A percentile compares a stretch with the other conserved stretches of the same genome.
Conservation (phyloP, 441 rosid species). For the Melastoma candidum region DNA sequence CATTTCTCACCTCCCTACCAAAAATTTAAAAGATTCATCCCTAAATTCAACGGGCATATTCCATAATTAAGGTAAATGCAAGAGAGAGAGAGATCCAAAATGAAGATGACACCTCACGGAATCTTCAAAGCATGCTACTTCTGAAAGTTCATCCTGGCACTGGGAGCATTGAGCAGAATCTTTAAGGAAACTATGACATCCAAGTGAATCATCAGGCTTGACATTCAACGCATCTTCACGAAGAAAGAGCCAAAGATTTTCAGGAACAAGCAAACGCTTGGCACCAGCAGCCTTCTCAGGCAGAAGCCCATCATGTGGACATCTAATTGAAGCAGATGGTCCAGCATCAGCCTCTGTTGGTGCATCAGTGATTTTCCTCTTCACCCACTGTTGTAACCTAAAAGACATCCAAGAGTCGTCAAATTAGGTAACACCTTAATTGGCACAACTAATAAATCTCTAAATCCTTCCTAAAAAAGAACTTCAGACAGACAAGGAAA, state of each 20-base stretch:
- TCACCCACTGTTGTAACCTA: slow-evolving; percentile 98
- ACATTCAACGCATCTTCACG: slow-evolving; percentile 64
- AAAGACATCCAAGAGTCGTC: slow-evolving; percentile 5
- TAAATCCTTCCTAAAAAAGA: too few species aligned
- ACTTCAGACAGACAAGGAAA: too few species aligned
- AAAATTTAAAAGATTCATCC: slow-evolving; percentile 26
- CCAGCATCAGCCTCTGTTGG: slow-evolving; percentile 96
- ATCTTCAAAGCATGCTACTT: slow-evolving; percentile 89
- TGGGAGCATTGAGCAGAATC: slow-evolving; percentile 57
- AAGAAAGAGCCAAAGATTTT: slow-evolving; percentile 80
- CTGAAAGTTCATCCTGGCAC: slow-evolving; percentile 76
- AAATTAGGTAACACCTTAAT: neutral
- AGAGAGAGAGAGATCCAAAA: neutral
- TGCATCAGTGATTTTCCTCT: slow-evolving; percentile 85
- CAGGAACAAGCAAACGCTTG: slow-evolving; percentile 75
- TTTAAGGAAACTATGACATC: slow-evolving; percentile 46
- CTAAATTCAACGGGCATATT: slow-evolving; percentile 11
- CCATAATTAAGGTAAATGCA: neutral
- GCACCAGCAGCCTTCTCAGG: slow-evolving; percentile 97
- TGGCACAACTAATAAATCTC: too few species aligned
- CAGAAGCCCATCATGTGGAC: slow-evolving; percentile 71
- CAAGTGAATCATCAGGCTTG: slow-evolving; percentile 53
- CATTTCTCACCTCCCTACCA: slow-evolving; percentile 69
- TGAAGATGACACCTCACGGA: slow-evolving; percentile 46
- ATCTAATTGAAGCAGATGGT: slow-evolving; percentile 66